A percentile compares a stretch with the other conserved stretches of the same genome.
These are phyloP conservation scores for Tolypocladium guangdongense DNA, from an alignment of 2,329 filamentous ascomycete species.

Conservation along the genomic window DNA sequence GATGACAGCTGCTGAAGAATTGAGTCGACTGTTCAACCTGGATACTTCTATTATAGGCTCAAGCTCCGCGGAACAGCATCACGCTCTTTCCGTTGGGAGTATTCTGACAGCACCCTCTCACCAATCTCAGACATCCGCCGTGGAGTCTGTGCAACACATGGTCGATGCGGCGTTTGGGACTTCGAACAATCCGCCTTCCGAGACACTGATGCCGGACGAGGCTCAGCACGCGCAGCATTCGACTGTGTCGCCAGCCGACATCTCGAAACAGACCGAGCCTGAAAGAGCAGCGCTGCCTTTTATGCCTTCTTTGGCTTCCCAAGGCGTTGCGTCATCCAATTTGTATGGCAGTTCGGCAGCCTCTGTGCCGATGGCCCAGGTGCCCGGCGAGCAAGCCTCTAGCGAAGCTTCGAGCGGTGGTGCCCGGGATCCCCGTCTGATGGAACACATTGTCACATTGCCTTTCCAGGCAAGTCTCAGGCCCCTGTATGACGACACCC, in stretches of 20 bases:
- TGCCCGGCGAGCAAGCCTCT: slow-evolving; percentile 11
- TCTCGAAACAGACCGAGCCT: slow-evolving; percentile 18
- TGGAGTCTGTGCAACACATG: slow-evolving; percentile 10
- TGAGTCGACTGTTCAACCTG: slow-evolving; percentile 7
- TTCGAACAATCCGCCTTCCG: slow-evolving; percentile 8
- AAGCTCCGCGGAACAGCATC: background rate
- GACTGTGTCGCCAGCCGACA: slow-evolving; percentile 28
- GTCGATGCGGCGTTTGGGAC: slow-evolving; percentile 10
- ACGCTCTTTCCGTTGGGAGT: background rate
- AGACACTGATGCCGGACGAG: slow-evolving; percentile 10
- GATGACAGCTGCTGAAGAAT: slow-evolving; percentile 6
- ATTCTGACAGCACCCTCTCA: background rate
- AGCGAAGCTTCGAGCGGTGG: slow-evolving; percentile 9
- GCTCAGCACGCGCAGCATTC: slow-evolving; percentile 12
- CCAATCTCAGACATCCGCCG: slow-evolving; percentile 9
- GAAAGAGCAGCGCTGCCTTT: slow-evolving; percentile 10
- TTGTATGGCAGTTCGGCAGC: slow-evolving; percentile 12
- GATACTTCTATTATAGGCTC: slow-evolving; percentile 2
- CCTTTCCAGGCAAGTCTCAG: slow-evolving; percentile 43
- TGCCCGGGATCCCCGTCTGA: slow-evolving; percentile 2
- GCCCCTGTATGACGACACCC: slow-evolving; percentile 38
- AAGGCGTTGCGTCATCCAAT: slow-evolving; percentile 8
- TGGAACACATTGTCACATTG: slow-evolving; percentile 42
- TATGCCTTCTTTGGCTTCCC: slow-evolving; percentile 10
- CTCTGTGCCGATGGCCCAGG: slow-evolving; percentile 15